Percentiles rank a stretch among this genome's conserved stretches.
Conservation (phyloP, 1,284 basidiomycete genomes). For the Ustilago bromivora region DNA sequence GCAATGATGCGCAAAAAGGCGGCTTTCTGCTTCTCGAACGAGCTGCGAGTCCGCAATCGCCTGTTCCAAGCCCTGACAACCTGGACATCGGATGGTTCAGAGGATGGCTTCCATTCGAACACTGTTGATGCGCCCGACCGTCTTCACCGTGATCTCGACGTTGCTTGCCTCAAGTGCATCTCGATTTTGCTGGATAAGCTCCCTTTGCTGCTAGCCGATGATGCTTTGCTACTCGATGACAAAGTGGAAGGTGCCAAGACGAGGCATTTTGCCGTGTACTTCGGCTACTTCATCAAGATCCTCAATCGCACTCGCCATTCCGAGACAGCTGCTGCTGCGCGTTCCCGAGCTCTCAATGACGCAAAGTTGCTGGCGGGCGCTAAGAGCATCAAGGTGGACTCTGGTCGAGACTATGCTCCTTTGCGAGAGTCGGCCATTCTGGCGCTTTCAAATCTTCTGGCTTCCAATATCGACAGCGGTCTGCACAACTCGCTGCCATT, state of each 20-base stretch:
- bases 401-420: conserved; percentile 37
- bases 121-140: conserved; percentile 52
- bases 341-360: conserved; percentile 21
- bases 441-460: conserved; percentile 83
- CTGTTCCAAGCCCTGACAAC: conserved; percentile 64
- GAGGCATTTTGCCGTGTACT: conserved; percentile 62
- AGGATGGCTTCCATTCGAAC: conserved; percentile 33
- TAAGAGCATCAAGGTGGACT: conserved; percentile 25
- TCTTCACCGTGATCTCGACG: conserved; percentile 63
- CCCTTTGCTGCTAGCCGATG: conserved; percentile 62
- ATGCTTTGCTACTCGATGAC: conserved; percentile 64
- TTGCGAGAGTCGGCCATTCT: conserved; percentile 61
- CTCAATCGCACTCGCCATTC: conserved; percentile 58
- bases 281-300: conserved; percentile 66
- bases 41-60: conserved; percentile 63
- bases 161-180: conserved; percentile 62
- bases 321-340: conserved; percentile 39
- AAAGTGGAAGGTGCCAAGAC: conserved; percentile 67
- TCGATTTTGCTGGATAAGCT: conserved; percentile 63
- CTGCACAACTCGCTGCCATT: conserved; percentile 86
- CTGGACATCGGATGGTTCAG: conserved; percentile 63
- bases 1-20: conserved; percentile 61
- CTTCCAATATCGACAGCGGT: conserved; percentile 86
- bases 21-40: conserved; percentile 59
- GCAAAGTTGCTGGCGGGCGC: conserved; percentile 18